phyloP scores from a whole-genome alignment of 192 early-diverging fungal genomes.

The Backusella westeae region DNA sequence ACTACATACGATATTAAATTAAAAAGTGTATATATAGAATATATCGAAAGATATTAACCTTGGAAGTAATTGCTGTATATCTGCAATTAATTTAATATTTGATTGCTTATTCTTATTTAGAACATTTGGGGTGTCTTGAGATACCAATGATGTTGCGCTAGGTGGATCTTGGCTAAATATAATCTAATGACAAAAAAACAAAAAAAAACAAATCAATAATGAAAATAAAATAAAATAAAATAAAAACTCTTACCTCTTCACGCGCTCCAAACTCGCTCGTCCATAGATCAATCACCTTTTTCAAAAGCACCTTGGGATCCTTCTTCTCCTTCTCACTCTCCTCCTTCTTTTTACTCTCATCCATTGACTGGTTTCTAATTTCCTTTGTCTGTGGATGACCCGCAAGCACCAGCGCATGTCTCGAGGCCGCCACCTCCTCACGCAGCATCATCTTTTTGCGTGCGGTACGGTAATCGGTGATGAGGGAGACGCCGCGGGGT shows the following conservation, averaged over 20 bases:
- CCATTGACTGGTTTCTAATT: background rate
- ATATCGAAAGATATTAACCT: background rate
- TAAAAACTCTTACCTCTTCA: constrained; percentile 26
- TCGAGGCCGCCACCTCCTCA: constrained; percentile 39
- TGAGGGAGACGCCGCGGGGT: constrained; percentile 61
- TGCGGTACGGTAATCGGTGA: constrained; percentile 48
- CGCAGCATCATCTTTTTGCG: constrained; percentile 35
- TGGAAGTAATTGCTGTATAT: constrained; percentile 14
- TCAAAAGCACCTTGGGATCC: background rate
- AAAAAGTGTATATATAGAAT: background rate
- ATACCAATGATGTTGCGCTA: constrained; percentile 17
- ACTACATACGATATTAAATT: background rate
- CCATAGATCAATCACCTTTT: constrained; percentile 25
- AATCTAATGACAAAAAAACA: constrained; percentile 27
- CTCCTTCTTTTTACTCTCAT: background rate
- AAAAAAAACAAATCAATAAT: background rate
- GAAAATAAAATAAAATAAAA: background rate
- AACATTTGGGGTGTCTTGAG: background rate
- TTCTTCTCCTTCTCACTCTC: background rate
- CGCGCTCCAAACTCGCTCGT: constrained; percentile 28
- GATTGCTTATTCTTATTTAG: background rate
- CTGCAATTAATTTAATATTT: constrained; percentile 16
- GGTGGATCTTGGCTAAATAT: constrained; percentile 39
- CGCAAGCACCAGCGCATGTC: constrained; percentile 32
- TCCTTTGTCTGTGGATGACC: constrained; percentile 19